A percentile compares a stretch with the other conserved stretches of the same genome.
Evolutionary conservation across 192 early-diverging fungal species (phyloP).

Genomic region (Coemansia erecta): DNA sequence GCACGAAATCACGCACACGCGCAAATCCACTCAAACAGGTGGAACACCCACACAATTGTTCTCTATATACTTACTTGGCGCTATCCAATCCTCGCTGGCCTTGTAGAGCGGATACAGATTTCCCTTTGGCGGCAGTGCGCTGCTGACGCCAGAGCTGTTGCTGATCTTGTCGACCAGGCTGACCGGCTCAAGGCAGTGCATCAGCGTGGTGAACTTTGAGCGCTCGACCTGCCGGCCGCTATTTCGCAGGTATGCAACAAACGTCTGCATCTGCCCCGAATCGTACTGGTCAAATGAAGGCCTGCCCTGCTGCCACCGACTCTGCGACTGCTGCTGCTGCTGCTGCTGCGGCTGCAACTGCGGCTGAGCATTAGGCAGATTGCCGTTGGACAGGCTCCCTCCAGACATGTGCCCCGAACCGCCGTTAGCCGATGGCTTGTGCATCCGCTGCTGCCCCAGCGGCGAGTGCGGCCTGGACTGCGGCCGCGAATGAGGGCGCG

Average conservation of each 20-base stretch:
- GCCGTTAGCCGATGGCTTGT: no score
- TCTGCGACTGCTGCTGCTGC: conserved; percentile 10
- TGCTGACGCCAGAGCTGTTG: background rate
- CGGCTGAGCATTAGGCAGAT: conserved; percentile 6
- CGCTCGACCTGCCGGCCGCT: conserved; percentile 20
- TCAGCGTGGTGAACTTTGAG: conserved; percentile 31
- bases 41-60: background rate
- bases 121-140: conserved; percentile 15
- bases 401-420: no score
- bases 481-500: background rate
- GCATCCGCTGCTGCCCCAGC: conserved; percentile 4
- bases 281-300: conserved; percentile 12
- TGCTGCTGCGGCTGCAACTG: conserved; percentile 7
- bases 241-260: conserved; percentile 33
- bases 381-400: no score
- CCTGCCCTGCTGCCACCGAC: background rate
- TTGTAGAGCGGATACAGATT: conserved; percentile 46
- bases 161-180: conserved; percentile 19
- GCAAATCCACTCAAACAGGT: background rate
- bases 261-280: background rate
- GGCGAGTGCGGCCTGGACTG: conserved; percentile 2
- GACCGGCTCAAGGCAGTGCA: conserved; percentile 44
- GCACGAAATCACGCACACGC: conserved; percentile 16
- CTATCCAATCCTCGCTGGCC: conserved; percentile 51
- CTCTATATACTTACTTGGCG: conserved; percentile 45